Conservation (phyloP, 257 asterid genomes). For the Coffea eugenioides region DNA sequence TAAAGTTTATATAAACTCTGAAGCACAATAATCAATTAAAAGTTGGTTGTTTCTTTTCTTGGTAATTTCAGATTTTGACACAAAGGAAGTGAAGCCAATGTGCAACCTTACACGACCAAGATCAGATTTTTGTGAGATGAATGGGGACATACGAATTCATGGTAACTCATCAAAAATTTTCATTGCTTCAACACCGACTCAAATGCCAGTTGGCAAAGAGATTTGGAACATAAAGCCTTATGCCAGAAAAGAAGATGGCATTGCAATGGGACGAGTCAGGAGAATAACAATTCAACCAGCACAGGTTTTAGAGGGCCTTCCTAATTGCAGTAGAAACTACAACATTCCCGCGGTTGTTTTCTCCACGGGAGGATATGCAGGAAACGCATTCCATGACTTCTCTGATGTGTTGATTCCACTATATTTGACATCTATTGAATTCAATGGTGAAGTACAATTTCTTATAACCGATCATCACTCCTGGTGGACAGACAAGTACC, state of each 20-base stretch:
- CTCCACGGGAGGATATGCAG: constrained; percentile 48
- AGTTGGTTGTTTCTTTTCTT: neutral
- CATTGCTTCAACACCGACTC: constrained; percentile 26
- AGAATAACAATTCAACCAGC: constrained; percentile 15
- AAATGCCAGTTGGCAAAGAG: neutral
- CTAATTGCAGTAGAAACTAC: constrained; percentile 35
- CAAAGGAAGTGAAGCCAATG: constrained; percentile 14
- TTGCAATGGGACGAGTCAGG: constrained; percentile 32
- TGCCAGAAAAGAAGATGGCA: constrained; percentile 42
- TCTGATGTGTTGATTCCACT: constrained; percentile 56
- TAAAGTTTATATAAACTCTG: no score
- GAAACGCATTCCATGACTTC: constrained; percentile 58
- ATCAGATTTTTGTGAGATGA: constrained; percentile 46
- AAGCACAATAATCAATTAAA: neutral
- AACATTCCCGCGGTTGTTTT: constrained; percentile 47
- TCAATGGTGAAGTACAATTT: constrained; percentile 35
- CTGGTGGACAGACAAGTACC: constrained; percentile 38
- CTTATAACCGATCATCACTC: constrained; percentile 30
- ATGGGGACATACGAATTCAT: constrained; percentile 59
- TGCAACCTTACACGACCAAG: constrained; percentile 29
- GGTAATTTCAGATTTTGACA: constrained; percentile 21
- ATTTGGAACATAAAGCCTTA: constrained; percentile 48
- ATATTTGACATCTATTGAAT: constrained; percentile 38
- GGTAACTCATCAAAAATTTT: constrained; percentile 45
- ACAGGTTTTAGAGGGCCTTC: constrained; percentile 14